Conservation (phyloP, 2,329 filamentous ascomycete species). For the Colletotrichum agaves region DNA sequence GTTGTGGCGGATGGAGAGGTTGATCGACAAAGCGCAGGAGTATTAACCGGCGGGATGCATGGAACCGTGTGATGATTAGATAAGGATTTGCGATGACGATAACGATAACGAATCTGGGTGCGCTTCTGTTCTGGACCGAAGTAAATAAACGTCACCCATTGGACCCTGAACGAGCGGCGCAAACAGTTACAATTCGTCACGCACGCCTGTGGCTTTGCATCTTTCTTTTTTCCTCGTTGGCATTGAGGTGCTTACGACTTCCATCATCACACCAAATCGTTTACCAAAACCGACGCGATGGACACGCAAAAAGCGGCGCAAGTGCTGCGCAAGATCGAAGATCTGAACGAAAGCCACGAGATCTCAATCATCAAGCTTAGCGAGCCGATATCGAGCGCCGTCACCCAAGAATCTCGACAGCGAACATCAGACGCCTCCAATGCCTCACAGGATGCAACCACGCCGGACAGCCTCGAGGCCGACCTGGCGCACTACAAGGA, state of each 20-base stretch:
- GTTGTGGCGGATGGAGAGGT: constrained; percentile 8
- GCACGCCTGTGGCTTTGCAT: too few relatives aligned
- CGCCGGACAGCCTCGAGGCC: constrained; percentile 80
- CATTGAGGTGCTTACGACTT: too few relatives aligned
- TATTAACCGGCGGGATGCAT: neutral
- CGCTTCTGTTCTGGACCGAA: constrained; percentile 46
- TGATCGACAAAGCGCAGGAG: constrained; percentile 22
- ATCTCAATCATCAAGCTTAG: constrained; percentile 82
- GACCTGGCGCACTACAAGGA: constrained; percentile 94
- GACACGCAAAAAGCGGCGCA: constrained; percentile 48
- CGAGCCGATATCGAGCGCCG: constrained; percentile 73
- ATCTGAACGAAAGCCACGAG: constrained; percentile 67
- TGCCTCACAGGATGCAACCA: constrained; percentile 71
- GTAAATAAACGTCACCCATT: constrained; percentile 51
- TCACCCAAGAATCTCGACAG: constrained; percentile 52
- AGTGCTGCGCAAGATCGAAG: constrained; percentile 60
- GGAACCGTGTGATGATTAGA: constrained; percentile 10
- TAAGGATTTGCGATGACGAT: neutral
- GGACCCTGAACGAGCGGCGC: neutral
- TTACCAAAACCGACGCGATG: constrained; percentile 41
- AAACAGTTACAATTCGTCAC: neutral
- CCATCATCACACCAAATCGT: too few relatives aligned
- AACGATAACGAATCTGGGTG: constrained; percentile 20
- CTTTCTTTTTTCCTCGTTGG: too few relatives aligned
- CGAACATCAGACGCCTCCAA: constrained; percentile 79